These are phyloP conservation scores for Amylocarpus encephaloides DNA, from an alignment of 2,329 filamentous ascomycete genomes.

Conservation along the genomic window DNA sequence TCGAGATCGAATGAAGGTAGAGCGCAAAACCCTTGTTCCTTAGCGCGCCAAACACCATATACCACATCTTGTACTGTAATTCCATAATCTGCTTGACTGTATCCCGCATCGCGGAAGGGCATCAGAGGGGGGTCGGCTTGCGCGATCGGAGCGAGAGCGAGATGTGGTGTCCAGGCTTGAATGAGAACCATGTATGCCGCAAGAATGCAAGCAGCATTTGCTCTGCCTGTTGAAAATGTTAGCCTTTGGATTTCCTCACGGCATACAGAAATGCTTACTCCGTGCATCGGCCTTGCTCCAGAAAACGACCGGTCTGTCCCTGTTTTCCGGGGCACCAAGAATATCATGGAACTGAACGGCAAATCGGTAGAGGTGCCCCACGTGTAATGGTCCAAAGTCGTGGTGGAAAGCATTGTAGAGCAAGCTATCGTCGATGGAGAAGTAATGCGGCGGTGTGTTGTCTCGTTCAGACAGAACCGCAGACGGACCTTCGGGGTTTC, in stretches of 20 bases:
- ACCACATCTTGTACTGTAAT: constrained; percentile 96
- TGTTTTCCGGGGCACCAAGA: constrained; percentile 83
- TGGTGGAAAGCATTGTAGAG: constrained; percentile 98
- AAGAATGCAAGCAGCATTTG: constrained; percentile 89
- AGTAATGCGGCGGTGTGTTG: constrained; percentile 77
- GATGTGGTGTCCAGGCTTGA: constrained; percentile 93
- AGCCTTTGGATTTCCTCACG: constrained; percentile 13
- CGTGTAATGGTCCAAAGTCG: constrained; percentile 95
- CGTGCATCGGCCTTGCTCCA: constrained; percentile 90
- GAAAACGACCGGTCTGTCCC: constrained; percentile 86
- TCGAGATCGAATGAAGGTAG: constrained; percentile 93
- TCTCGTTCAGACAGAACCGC: constrained; percentile 39
- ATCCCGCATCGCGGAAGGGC: constrained; percentile 97
- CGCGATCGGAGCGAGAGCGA: constrained; percentile 89
- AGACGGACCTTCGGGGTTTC: constrained; percentile 53
- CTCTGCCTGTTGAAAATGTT: constrained; percentile 55
- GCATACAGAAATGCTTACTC: constrained; percentile 51
- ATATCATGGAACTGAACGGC: constrained; percentile 95
- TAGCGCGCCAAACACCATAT: constrained; percentile 97
- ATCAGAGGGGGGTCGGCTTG: constrained; percentile 96
- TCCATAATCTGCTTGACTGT: constrained; percentile 95
- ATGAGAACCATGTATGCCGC: constrained; percentile 99
- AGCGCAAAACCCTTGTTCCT: constrained; percentile 87
- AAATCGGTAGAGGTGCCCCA: constrained; percentile 94
- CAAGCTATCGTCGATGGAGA: constrained; percentile 85